Evolutionary conservation across 1,139 yeast species (phyloP).

Genomic region (Pichia terricola): DNA sequence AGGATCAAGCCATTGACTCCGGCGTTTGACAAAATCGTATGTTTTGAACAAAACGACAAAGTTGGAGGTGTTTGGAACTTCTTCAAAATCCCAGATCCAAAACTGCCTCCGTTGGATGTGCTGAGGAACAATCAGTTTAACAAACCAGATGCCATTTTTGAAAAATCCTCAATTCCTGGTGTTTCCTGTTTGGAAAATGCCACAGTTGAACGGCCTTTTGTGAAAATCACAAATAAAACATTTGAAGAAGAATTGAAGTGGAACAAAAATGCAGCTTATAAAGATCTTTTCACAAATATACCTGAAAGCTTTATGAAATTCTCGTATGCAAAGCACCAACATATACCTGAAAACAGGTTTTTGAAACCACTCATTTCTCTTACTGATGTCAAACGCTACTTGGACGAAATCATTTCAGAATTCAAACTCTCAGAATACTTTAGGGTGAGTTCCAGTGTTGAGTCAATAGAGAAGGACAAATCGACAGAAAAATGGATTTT

Average conservation of each 20-base stretch:
- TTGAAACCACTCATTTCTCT: constrained; percentile 26
- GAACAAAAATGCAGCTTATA: constrained; percentile 26
- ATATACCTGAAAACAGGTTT: constrained; percentile 7
- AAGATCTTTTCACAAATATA: constrained; percentile 39
- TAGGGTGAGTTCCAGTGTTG: constrained; percentile 28
- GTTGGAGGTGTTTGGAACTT: constrained; percentile 39
- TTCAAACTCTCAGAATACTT: constrained; percentile 29
- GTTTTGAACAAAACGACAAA: constrained; percentile 34
- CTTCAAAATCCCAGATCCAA: constrained; percentile 16
- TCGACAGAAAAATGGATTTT: constrained; percentile 12
- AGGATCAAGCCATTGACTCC: constrained; percentile 23
- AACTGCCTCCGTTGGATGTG: constrained; percentile 18
- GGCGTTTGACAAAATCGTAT: constrained; percentile 25
- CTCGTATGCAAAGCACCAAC: constrained; percentile 22
- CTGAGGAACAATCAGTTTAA: constrained; percentile 3
- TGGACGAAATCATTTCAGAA: constrained; percentile 25
- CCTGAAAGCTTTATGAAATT: constrained; percentile 38
- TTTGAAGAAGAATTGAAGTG: constrained; percentile 11
- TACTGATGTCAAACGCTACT: constrained; percentile 25
- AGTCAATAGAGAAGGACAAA: constrained; percentile 27
- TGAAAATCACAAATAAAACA: constrained; percentile 2
- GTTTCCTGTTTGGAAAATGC: constrained; percentile 4
- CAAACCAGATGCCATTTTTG: constrained; percentile 12
- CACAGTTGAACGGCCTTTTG: constrained; percentile 7
- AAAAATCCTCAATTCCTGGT: constrained; percentile 6